These are phyloP conservation scores for Capsella bursapastoris DNA, from an alignment of 345 rosid genomes.

Conservation along the genomic window DNA sequence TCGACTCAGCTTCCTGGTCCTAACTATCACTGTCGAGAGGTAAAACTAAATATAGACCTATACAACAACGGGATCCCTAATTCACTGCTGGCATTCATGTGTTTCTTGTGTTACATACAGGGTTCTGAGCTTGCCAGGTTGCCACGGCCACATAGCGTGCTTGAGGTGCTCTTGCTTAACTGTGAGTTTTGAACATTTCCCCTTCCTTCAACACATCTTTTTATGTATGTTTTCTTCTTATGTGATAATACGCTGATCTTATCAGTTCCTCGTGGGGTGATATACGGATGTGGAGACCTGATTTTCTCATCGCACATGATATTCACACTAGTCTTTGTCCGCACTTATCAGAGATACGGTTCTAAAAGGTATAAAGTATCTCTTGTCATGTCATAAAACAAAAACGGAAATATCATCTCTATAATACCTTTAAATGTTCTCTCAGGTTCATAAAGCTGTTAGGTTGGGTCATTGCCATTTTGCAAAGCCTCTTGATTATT, in stretches of 20 bases:
- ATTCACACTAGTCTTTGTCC: slow-evolving; percentile 89
- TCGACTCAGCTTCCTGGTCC: slow-evolving; percentile 99
- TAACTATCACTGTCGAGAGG: slow-evolving; percentile 97
- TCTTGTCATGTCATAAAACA: neutral
- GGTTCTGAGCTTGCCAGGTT: slow-evolving; percentile 90
- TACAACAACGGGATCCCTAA: neutral
- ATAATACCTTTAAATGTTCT: slow-evolving; percentile 7
- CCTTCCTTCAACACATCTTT: neutral
- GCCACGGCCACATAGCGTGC: slow-evolving; percentile 71
- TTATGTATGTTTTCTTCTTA: slow-evolving; percentile 4
- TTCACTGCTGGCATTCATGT: neutral
- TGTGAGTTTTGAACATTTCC: slow-evolving; percentile 50
- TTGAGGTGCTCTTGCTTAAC: slow-evolving; percentile 72
- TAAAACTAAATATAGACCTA: slow-evolving; percentile 30
- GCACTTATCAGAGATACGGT: slow-evolving; percentile 92
- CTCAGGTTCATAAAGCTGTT: slow-evolving; percentile 79
- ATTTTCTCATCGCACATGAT: slow-evolving; percentile 99
- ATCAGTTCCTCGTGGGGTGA: slow-evolving; percentile 91
- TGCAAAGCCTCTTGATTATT: slow-evolving; percentile 85
- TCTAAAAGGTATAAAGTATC: slow-evolving; percentile 64
- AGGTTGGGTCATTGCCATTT: slow-evolving; percentile 80
- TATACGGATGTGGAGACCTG: slow-evolving; percentile 95
- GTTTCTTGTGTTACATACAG: slow-evolving; percentile 49
- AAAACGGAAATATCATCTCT: neutral
- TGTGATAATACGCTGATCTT: slow-evolving; percentile 29